Base-by-base conservation (phyloP, 75 land plant genomes). In the Cryptomeria japonica region DNA sequence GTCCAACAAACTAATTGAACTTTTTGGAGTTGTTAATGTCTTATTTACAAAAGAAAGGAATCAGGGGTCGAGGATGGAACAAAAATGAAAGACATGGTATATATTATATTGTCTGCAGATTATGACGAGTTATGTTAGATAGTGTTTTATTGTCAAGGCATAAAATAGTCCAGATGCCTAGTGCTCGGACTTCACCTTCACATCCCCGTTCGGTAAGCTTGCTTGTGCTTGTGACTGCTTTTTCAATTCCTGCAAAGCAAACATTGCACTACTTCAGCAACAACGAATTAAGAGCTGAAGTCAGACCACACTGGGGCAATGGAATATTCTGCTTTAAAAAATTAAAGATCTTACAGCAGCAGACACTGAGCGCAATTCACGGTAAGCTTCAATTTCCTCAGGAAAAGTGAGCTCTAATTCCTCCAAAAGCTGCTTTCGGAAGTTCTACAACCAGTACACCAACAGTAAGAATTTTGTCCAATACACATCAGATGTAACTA, bases 381-480 rank as follows among this genome's bases (percentile, higher is more conserved):
- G 89, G 77, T 96, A 97, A 8, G 91, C 90, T 89, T 97, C 99
- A 39, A 96, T 93, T 90, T 97, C 99, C 70, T 94, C 99, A 22
- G 98, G 99, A 89, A 95, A 97, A 76, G 96, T 88, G 87, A 96
- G 96, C 84, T 97, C 99, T 80, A 96, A 93, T 80, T 97, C 96
- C 82, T 97, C 99, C 84, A 97, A 82, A 28, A 97, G 93, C 90
- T 97, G 93, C 87, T 92, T 96, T 19, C 99, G 87, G 79, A 97
- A 84, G 80, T 92, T 84, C 99, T 97, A 87, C 34, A 90, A 78
- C 28, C 47, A 73, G 16, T 49, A 88, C 28, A 85, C 86, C 84
- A 82, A 46, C 11, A 46, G 49, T 44, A 82, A 82, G 53, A 44
- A n/a, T 46, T 11, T n/a, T n/a, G 42, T 41, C 3, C 4, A 44